Base-by-base conservation (phyloP, 2,329 filamentous ascomycete species). In the Hypoxylon sp. region DNA sequence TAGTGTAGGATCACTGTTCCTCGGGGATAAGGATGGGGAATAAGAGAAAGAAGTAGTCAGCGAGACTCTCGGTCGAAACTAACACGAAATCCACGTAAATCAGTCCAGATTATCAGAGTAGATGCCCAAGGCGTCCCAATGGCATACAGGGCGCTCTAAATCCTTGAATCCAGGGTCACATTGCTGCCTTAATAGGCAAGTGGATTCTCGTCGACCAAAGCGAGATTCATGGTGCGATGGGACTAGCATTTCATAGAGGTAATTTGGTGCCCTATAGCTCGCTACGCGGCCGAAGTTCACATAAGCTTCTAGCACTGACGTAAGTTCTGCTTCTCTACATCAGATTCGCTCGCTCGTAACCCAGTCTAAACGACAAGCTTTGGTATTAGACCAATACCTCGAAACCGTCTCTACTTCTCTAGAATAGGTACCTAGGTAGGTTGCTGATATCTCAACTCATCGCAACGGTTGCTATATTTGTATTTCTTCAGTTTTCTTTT, bases 101-200 rank as follows among this genome's bases (percentile, higher is more conserved):
- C n/a, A n/a, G n/a, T n/a, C n/a, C n/a, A n/a, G n/a, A n/a, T n/a
- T n/a, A n/a, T n/a, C n/a, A n/a, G n/a, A n/a, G n/a, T n/a, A 22
- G 38, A 12, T 33, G 9, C 2, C 16, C 22, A 22, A 42, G 28
- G 28, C 46, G 46, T 33, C 11, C n/a, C 6, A 49, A 32, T 38
- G 42, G 38, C 18, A 53, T 38, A 2, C 11, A 60, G 40, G 30
- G 22, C 30, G 11, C 14, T 42, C 42, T 18, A 30, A 50, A 46
- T 12, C 44, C n/a, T n/a, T n/a, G n/a, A n/a, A n/a, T 12, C 28
- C 16, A 49, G 45, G 36, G 52, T 62, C 14, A 22, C 45, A 62
- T 51, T 51, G 55, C 55, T 44, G 44, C 36, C 38, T 57, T 40
- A 46, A 28, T 33, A 44, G 36, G 28, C 45, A 40, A 26, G 33